phyloP scores from a whole-genome alignment of 768 basidiomycete species.

The Rhodotorula kratochvilovae region DNA sequence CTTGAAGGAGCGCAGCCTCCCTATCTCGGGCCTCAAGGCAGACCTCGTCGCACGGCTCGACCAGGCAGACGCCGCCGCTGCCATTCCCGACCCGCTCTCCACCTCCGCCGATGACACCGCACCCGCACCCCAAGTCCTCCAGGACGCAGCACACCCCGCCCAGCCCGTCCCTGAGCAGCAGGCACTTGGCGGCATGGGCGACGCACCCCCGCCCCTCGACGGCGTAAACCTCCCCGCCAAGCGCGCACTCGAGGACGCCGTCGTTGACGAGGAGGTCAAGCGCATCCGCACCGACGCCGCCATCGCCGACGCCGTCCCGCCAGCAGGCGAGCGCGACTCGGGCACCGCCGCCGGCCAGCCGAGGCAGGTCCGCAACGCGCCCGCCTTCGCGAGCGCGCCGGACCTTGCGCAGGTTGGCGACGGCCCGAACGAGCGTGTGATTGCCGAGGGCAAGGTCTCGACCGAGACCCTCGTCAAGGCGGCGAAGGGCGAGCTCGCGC shows the following conservation, averaged over 20 bases:
- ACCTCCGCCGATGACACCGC: background rate
- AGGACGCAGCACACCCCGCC: background rate
- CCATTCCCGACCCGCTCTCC: background rate
- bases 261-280: background rate
- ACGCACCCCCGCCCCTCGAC: background rate
- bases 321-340: background rate
- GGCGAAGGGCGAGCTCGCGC: background rate
- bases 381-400: background rate
- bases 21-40: slow-evolving; percentile 31
- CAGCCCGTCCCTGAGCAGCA: background rate
- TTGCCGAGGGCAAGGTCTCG: background rate
- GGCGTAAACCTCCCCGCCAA: background rate
- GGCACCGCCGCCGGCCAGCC: background rate
- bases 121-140: background rate
- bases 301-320: background rate
- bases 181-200: background rate
- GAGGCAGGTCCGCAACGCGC: background rate
- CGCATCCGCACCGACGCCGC: background rate
- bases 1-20: slow-evolving; percentile 6
- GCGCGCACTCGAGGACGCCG: background rate
- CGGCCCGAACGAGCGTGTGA: background rate
- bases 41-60: slow-evolving; percentile 25
- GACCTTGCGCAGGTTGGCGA: background rate
- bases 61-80: slow-evolving; percentile 3
- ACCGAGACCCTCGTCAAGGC: background rate